Percentiles rank a stretch among this genome's conserved stretches.
These are phyloP conservation scores for Calonectria pseudoreteaudii DNA, from an alignment of 2,329 filamentous ascomycete genomes.

Conservation along the genomic window DNA sequence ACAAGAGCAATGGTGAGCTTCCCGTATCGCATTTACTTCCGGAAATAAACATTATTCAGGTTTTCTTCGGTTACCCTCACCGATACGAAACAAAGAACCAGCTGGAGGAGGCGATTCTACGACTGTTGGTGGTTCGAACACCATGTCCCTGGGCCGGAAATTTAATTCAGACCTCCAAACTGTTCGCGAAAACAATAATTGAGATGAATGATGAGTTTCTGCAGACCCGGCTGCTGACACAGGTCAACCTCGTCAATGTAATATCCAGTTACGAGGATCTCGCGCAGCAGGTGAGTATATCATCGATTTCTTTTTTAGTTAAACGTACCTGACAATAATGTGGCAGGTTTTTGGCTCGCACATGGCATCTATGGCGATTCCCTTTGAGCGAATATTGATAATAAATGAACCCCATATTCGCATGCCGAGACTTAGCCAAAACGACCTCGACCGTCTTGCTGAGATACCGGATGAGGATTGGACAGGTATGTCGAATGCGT, in stretches of 20 bases:
- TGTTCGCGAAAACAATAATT: not conserved
- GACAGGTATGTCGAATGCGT: not conserved
- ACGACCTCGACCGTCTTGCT: not conserved
- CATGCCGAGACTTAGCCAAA: no score
- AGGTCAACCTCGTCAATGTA: conserved; percentile 20
- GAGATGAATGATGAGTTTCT: conserved; percentile 23
- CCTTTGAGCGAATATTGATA: not conserved
- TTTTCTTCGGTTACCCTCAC: not conserved
- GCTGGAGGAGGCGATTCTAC: not conserved
- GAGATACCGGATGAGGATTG: not conserved
- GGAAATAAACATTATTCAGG: not conserved
- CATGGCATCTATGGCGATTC: not conserved
- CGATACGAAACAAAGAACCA: not conserved
- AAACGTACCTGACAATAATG: no score
- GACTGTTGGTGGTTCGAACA: not conserved
- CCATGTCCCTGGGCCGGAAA: no score
- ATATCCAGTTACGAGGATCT: not conserved
- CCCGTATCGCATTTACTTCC: not conserved
- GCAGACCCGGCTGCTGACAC: conserved; percentile 16
- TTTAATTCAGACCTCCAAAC: not conserved
- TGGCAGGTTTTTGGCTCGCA: not conserved
- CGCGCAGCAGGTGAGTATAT: no score
- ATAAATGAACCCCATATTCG: not conserved
- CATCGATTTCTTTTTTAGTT: no score
- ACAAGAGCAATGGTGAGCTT: not conserved